These are phyloP conservation scores for Auriscalpium vulgare DNA, from an alignment of 768 basidiomycete genomes.

Conservation along the genomic window DNA sequence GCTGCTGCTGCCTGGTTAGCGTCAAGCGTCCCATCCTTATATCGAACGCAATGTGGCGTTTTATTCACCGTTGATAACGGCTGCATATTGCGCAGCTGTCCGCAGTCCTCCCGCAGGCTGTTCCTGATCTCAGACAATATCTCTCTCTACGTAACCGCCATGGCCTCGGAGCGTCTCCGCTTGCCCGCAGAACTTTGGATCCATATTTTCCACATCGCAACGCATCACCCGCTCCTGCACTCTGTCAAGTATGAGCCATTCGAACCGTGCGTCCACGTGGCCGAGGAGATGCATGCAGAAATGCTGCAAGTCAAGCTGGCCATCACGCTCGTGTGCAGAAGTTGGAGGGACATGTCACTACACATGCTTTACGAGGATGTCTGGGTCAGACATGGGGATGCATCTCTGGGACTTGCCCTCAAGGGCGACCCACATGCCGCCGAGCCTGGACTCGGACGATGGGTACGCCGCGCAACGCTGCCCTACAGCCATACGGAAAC, in stretches of 20 bases:
- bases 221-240: conserved; percentile 21
- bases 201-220: conserved; percentile 40
- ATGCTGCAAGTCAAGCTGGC: conserved; percentile 29
- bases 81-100: no score
- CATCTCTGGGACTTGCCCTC: conserved; percentile 27
- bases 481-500: conserved; percentile 50
- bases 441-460: conserved; percentile 19
- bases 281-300: conserved; percentile 18
- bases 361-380: conserved; percentile 48
- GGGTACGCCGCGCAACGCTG: conserved; percentile 50
- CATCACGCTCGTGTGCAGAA: conserved; percentile 47
- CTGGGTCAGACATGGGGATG: conserved; percentile 27
- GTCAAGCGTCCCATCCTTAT: no score
- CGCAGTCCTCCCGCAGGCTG: no score
- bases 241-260: conserved; percentile 39
- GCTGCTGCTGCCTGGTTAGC: not conserved
- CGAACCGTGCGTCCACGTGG: conserved; percentile 21
- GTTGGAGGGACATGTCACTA: conserved; percentile 44
- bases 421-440: conserved; percentile 7
- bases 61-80: no score
- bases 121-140: no score
- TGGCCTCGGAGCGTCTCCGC: not conserved
- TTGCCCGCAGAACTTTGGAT: conserved; percentile 52
- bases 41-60: no score
- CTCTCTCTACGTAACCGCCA: not conserved